These are phyloP conservation scores for Physcomitrellopsis africana DNA, from an alignment of 225 moss, liverwort and hornwort species.

Conservation along the genomic window DNA sequence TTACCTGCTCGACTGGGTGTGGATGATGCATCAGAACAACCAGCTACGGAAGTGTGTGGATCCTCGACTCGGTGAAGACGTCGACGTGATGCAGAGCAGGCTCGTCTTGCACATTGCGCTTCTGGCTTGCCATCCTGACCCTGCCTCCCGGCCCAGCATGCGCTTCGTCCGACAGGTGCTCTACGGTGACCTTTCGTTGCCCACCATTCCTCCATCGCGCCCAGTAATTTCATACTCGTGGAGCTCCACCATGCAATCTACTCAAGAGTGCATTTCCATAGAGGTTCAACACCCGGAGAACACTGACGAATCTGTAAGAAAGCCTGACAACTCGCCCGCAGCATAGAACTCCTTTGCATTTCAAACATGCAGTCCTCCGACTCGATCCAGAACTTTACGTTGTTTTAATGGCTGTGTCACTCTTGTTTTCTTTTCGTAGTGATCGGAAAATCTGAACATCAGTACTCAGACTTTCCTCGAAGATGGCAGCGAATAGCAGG, in stretches of 20 bases:
- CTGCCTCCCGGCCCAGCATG: slow-evolving; percentile 69
- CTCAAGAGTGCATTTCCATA: slow-evolving; percentile 57
- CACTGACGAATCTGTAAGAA: slow-evolving; percentile 53
- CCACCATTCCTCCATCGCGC: slow-evolving; percentile 54
- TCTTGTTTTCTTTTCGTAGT: background rate
- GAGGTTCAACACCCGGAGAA: slow-evolving; percentile 47
- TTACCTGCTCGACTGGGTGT: slow-evolving; percentile 66
- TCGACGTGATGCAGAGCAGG: slow-evolving; percentile 45
- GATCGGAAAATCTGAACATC: background rate
- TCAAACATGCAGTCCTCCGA: background rate
- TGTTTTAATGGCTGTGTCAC: background rate
- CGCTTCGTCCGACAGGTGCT: slow-evolving; percentile 71
- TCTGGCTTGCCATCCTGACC: slow-evolving; percentile 67
- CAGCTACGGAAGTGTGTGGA: slow-evolving; percentile 49
- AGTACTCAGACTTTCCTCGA: background rate
- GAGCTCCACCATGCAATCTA: slow-evolving; percentile 56
- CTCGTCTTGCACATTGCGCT: slow-evolving; percentile 57
- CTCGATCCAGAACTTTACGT: slow-evolving; percentile 8
- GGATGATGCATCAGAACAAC: slow-evolving; percentile 46
- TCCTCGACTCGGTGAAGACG: slow-evolving; percentile 40
- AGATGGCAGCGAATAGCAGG: background rate
- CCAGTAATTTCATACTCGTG: slow-evolving; percentile 66
- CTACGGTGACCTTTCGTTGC: slow-evolving; percentile 65
- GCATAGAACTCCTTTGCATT: background rate
- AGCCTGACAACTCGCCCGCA: slow-evolving; percentile 29